phyloP scores from a whole-genome alignment of 768 basidiomycete genomes.

The Hygrophoropsis aurantiaca region DNA sequence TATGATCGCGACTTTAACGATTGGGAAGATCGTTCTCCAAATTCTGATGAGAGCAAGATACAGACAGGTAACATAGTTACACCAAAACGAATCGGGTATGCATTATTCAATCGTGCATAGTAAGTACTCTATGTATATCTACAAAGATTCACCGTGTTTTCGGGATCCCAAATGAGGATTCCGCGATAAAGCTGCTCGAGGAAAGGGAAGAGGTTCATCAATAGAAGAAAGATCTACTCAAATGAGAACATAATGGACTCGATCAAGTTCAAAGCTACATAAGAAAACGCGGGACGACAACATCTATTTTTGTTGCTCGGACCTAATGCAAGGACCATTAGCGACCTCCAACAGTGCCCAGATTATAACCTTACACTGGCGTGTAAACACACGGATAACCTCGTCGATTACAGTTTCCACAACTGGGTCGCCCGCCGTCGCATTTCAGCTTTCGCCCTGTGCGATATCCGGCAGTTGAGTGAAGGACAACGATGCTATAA shows the following conservation, averaged over 20 bases:
- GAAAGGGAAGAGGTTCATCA: not conserved
- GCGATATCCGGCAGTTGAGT: slow-evolving; percentile 1
- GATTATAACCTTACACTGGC: slow-evolving; percentile 57
- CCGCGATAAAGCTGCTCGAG: slow-evolving; percentile 1
- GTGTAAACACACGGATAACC: slow-evolving; percentile 57
- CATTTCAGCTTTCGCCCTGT: slow-evolving; percentile 73
- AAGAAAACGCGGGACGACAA: slow-evolving; percentile 16
- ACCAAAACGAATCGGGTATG: too few relatives aligned
- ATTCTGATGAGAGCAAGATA: not conserved
- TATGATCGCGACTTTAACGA: slow-evolving; percentile 23
- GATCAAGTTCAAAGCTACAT: slow-evolving; percentile 4
- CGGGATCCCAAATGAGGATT: slow-evolving; percentile 8
- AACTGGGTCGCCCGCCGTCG: slow-evolving; percentile 62
- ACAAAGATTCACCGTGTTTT: slow-evolving; percentile 8
- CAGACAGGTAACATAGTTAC: not conserved
- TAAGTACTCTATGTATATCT: slow-evolving; percentile 29
- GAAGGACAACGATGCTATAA: not conserved
- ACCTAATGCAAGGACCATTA: slow-evolving; percentile 16
- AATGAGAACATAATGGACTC: slow-evolving; percentile 5
- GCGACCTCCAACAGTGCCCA: slow-evolving; percentile 7
- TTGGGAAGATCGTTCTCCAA: too few relatives aligned
- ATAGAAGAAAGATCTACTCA: slow-evolving; percentile 21
- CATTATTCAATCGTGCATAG: slow-evolving; percentile 12
- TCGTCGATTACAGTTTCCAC: slow-evolving; percentile 64
- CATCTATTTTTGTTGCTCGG: slow-evolving; percentile 32